Base-by-base conservation (phyloP, 768 basidiomycete species). In the Clavaria fumosa region DNA sequence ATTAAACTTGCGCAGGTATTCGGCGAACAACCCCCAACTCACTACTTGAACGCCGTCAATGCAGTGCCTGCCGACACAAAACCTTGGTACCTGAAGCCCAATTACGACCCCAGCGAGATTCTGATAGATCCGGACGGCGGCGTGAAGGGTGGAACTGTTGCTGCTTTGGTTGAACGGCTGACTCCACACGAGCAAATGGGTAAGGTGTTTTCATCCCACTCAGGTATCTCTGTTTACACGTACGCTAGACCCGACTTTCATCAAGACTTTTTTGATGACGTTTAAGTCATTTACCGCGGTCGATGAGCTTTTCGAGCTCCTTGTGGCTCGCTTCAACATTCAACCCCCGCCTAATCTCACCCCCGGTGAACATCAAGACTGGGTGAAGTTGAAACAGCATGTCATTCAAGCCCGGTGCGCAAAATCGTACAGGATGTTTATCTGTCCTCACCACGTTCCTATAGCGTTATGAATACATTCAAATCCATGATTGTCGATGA, bases 211-310 rank as follows among this genome's bases (percentile, higher is more conserved):
- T 34, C 15, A 24, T 36, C 44, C 23, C 43, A 33, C 17, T 23
- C 20, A 38, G 17, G 42, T 40, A 15, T 31, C 22, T 17, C 5
- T 34, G 12, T n/a, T 40, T 34, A 34, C 22, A 12, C 14, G 18
- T 39, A 37, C 41, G 47, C 26, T 35, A 81, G 82, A 95, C 55
- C 69, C 77, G 1, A 70, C 71, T 5, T 93, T 80, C 58, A 82
- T 69, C 54, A 78, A 79, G 52, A 78, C 90, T 1, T 97, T 97
- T 69, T 59, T 97, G 45, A 79, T 95, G 73, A 95, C 93, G 1
- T 95, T 86, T 66, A 86, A 90, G 51, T 90, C 88, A 1, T 96
- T 97, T 56, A 85, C 84, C 11, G 78, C 76, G 4, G 62, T 83
- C 31, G 72, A 83, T 39, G 78, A 88, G 34, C 61, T 97, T 6